Conservation (phyloP, 2,329 filamentous ascomycete genomes). For the Hypoxylon sp. region DNA sequence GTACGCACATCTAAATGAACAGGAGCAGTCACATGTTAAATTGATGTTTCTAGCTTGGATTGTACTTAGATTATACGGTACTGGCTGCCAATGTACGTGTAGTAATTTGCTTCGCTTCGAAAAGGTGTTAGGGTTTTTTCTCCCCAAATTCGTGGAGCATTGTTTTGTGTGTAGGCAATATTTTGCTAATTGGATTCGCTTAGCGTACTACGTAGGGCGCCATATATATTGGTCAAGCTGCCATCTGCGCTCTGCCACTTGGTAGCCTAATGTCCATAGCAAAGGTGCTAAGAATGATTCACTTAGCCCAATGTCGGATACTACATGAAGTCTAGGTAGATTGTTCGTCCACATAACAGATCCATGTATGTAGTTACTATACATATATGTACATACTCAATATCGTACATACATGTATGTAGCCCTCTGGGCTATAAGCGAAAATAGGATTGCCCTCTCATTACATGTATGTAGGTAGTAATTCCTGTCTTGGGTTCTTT, state of each 20-base stretch:
- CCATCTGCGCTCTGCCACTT: neutral
- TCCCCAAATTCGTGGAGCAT: too few relatives aligned
- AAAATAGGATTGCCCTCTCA: slow-evolving; percentile 9
- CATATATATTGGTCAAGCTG: too few relatives aligned
- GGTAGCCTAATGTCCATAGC: slow-evolving; percentile 2
- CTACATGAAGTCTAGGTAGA: neutral
- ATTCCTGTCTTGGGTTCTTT: slow-evolving; percentile 1
- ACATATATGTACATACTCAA: too few relatives aligned
- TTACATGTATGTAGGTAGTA: too few relatives aligned
- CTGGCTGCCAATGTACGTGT: too few relatives aligned
- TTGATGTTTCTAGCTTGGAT: too few relatives aligned
- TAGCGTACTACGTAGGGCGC: too few relatives aligned
- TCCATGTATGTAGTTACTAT: neutral
- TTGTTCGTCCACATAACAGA: neutral
- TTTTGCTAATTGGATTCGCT: too few relatives aligned
- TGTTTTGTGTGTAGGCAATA: too few relatives aligned
- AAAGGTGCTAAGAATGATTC: neutral
- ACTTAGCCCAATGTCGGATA: slow-evolving; percentile 1
- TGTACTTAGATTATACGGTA: too few relatives aligned
- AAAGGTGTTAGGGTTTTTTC: too few relatives aligned
- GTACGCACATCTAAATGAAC: neutral
- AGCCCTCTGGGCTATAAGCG: neutral
- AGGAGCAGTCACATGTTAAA: neutral
- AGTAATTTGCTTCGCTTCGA: too few relatives aligned
- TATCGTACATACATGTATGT: neutral